Conservation (phyloP, 345 rosid genomes). For the Isatis tinctoria region DNA sequence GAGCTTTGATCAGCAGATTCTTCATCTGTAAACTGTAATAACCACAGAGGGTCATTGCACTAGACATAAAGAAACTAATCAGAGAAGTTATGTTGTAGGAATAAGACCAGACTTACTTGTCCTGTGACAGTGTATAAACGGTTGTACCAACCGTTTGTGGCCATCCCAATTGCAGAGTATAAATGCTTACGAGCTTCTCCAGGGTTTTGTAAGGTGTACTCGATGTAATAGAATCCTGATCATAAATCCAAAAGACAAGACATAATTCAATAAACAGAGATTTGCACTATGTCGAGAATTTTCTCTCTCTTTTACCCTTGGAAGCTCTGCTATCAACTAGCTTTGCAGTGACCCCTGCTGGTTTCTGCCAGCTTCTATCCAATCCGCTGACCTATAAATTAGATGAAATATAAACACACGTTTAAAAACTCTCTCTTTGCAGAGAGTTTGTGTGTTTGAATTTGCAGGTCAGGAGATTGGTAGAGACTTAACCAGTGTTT, state of each 20-base stretch:
- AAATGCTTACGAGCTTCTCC: slow-evolving; percentile 71
- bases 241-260: not conserved
- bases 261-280: not conserved
- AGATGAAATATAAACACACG: not conserved
- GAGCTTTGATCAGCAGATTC: slow-evolving; percentile 58
- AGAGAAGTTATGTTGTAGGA: not conserved
- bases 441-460: not conserved
- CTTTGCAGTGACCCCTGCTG: slow-evolving; percentile 80
- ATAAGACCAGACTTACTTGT: slow-evolving; percentile 41
- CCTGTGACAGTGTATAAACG: slow-evolving; percentile 90
- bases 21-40: slow-evolving; percentile 62
- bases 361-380: slow-evolving; percentile 93
- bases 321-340: slow-evolving; percentile 60
- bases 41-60: not conserved
- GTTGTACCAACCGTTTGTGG: slow-evolving; percentile 86
- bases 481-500: slow-evolving; percentile 56
- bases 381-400: slow-evolving; percentile 64
- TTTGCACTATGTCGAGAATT: not conserved
- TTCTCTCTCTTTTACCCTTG: slow-evolving; percentile 41
- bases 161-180: slow-evolving; percentile 82
- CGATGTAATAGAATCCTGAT: slow-evolving; percentile 84
- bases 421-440: not conserved
- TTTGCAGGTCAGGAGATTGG: not conserved
- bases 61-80: not conserved
- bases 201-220: slow-evolving; percentile 82